phyloP scores from a whole-genome alignment of 2,329 filamentous ascomycete genomes.

The Claviceps cyperi region DNA sequence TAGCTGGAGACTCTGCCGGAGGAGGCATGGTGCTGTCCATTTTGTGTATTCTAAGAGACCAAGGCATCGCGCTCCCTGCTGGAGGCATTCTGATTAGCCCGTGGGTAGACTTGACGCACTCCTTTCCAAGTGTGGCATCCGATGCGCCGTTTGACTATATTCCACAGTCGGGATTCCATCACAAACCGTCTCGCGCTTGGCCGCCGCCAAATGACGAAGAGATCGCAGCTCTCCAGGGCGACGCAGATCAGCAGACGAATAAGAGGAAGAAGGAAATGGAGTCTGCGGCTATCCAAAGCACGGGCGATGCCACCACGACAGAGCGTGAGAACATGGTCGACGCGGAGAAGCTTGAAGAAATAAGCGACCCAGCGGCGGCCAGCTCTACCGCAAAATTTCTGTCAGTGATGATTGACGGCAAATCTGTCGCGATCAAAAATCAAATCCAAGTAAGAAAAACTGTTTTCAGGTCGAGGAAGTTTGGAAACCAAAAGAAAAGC shows the following conservation, averaged over 20 bases:
- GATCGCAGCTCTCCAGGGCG: constrained; percentile 36
- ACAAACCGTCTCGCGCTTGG: constrained; percentile 83
- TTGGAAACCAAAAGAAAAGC: neutral
- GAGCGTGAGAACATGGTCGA: constrained; percentile 14
- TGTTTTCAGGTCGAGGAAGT: neutral
- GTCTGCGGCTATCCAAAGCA: constrained; percentile 10
- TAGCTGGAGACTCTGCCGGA: constrained; percentile 88
- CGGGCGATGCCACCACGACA: constrained; percentile 21
- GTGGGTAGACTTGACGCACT: constrained; percentile 92
- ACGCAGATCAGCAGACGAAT: constrained; percentile 29
- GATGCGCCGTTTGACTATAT: constrained; percentile 75
- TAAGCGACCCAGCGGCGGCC: constrained; percentile 11
- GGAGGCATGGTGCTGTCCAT: constrained; percentile 78
- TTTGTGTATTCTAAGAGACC: constrained; percentile 68
- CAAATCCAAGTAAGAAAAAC: constrained; percentile 61
- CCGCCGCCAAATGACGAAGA: constrained; percentile 78
- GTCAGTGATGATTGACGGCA: constrained; percentile 56
- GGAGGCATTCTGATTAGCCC: constrained; percentile 85
- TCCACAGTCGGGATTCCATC: constrained; percentile 73
- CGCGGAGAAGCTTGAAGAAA: constrained; percentile 13
- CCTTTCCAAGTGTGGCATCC: constrained; percentile 74
- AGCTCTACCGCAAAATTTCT: constrained; percentile 26
- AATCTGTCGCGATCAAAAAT: constrained; percentile 62
- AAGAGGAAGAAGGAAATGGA: constrained; percentile 10
- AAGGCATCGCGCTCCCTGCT: constrained; percentile 69